Conservation (phyloP, 176 grass and related monocot species). For the Carex parvula region DNA sequence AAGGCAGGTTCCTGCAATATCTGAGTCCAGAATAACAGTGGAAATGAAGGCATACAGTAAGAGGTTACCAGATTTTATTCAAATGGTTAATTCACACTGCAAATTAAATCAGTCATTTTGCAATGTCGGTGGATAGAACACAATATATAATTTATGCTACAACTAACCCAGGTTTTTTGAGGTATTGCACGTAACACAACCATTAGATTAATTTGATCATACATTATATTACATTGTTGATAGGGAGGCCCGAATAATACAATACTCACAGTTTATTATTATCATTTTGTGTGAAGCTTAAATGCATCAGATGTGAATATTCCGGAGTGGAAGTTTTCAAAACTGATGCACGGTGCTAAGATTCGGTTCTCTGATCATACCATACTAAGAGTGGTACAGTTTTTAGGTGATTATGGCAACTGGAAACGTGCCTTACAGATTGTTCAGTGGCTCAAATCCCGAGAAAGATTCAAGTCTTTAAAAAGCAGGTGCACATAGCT, state of each 20-base stretch:
- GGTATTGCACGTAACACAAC: not conserved
- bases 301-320: slow-evolving; percentile 91
- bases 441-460: slow-evolving; percentile 92
- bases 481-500: slow-evolving; percentile 57
- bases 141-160: not conserved
- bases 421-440: slow-evolving; percentile 88
- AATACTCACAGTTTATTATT: slow-evolving; percentile 9
- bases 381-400: slow-evolving; percentile 72
- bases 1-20: not conserved
- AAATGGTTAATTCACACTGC: not conserved
- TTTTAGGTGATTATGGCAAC: slow-evolving; percentile 76
- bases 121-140: not conserved
- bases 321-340: slow-evolving; percentile 89
- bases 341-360: slow-evolving; percentile 74
- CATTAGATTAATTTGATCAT: slow-evolving; percentile 4
- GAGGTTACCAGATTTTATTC: not conserved
- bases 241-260: not conserved
- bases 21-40: not conserved
- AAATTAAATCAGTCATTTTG: not conserved
- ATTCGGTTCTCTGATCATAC: slow-evolving; percentile 93
- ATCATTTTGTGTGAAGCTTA: slow-evolving; percentile 59
- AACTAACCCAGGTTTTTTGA: not conserved
- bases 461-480: slow-evolving; percentile 84
- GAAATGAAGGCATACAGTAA: not conserved
- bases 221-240: not conserved